Base-by-base conservation (phyloP, 2,329 filamentous ascomycete genomes). In the Metarhizium robertsii region DNA sequence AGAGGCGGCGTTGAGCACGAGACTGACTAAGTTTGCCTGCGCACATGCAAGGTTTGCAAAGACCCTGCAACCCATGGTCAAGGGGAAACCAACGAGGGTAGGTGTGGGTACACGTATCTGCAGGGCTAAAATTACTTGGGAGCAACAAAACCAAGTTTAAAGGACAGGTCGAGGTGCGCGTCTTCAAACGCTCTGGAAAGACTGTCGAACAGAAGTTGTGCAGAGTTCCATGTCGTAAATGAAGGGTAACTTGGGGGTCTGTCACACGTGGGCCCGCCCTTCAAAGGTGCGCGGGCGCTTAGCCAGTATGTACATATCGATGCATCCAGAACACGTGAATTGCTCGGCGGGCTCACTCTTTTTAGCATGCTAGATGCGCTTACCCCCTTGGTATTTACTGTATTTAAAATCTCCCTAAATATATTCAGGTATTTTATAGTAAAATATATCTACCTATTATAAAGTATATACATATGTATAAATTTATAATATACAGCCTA, bases 61-160 rank as follows among this genome's bases (percentile, higher is more conserved):
- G 10, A 18, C 42, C 32, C 42, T 45, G 42, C 42, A 20, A 48
- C 25, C 25, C 45, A 48, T 29, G 13, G 25, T 13, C 45, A 29
- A 48, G 45, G 48, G 30, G 30, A 34, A 36, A 18, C 30, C 51
- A 20, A 42, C 47, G 45, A 25, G 51, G 45, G 34, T 47, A 32
- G n/a, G 34, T 14, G 34, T 52, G 54, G 42, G 25, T 52, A 16
- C 11, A 34, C 5, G 29, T 52, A 30, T 50, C 36, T 36, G 50
- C 54, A 49, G 34, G 25, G 53, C 40, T 47, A 34, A 55, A 52
- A 49, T 52, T 18, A 42, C 30, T 40, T 13, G 54, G 11, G 50
- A 52, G 53, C 45, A 48, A 43, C 49, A 42, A 45, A 52, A 52
- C 45, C 42, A 55, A 48, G 32, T 10, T 38, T 30, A 32, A 50